Percentiles rank a stretch among this genome's conserved stretches.
phyloP scores from a whole-genome alignment of 1,139 yeast species.

The Trichomonascaceae sp. region DNA sequence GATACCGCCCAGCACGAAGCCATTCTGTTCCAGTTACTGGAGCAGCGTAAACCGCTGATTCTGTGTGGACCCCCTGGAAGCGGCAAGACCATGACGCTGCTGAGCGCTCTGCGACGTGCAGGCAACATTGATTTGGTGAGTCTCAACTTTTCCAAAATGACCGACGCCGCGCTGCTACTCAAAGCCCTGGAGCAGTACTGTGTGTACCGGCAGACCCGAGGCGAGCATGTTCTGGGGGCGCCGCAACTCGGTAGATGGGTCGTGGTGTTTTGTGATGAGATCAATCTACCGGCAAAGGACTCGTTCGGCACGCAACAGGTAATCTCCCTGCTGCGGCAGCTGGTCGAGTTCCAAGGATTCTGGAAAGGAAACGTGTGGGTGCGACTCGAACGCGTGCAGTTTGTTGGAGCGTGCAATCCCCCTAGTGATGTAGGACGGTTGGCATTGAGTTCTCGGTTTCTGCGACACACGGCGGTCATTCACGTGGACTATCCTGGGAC shows the following conservation, averaged over 20 bases:
- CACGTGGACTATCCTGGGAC: conserved; percentile 72
- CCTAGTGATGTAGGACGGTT: conserved; percentile 71
- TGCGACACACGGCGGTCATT: conserved; percentile 54
- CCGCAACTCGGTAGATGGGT: conserved; percentile 53
- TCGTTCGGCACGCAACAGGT: conserved; percentile 66
- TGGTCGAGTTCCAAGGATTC: conserved; percentile 65
- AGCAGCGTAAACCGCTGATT: conserved; percentile 47
- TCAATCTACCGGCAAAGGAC: conserved; percentile 69
- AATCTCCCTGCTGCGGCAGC: conserved; percentile 61
- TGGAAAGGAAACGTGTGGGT: conserved; percentile 68
- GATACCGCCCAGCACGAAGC: conserved; percentile 65
- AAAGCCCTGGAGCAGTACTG: conserved; percentile 65
- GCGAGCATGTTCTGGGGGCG: conserved; percentile 48
- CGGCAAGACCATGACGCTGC: conserved; percentile 87
- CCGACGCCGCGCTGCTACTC: conserved; percentile 50
- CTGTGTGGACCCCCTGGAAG: conserved; percentile 97
- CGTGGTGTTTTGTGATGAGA: conserved; percentile 85
- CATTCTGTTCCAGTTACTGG: conserved; percentile 43
- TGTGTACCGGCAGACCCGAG: conserved; percentile 39
- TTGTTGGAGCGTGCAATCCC: conserved; percentile 94
- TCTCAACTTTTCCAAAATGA: conserved; percentile 75
- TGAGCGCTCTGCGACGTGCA: conserved; percentile 51
- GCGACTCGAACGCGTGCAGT: conserved; percentile 47
- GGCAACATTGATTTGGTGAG: conserved; percentile 49
- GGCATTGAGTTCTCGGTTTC: conserved; percentile 44